Evolutionary conservation across 305 asterid genomes (phyloP).

Genomic region (Fraxinus greggii): DNA sequence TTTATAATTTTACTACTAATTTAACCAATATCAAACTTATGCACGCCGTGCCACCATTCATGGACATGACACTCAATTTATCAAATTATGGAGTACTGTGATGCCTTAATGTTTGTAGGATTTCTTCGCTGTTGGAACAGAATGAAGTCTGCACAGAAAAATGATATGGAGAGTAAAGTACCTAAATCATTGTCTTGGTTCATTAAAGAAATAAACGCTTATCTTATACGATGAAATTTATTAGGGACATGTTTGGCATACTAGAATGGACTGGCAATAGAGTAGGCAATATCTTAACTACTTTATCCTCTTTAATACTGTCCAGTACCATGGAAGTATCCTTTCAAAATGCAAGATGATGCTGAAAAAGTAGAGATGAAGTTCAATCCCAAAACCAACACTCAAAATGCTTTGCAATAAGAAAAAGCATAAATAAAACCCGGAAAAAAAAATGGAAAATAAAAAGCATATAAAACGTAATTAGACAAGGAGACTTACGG

Average conservation of each 20-base stretch:
- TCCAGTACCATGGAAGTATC: not conserved
- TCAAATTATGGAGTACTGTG: not conserved
- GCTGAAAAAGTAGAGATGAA: not conserved
- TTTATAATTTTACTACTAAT: not conserved
- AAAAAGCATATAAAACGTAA: not conserved
- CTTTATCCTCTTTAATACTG: not conserved
- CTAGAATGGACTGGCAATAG: not conserved
- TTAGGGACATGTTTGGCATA: not conserved
- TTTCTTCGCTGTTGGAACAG: not conserved
- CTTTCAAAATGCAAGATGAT: not conserved
- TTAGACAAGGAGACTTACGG: not conserved
- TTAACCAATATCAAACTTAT: not conserved
- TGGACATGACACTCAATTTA: not conserved
- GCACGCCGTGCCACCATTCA: not conserved
- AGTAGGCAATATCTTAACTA: not conserved
- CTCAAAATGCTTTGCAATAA: not conserved
- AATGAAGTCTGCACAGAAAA: slow-evolving; percentile 20
- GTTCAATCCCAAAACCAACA: not conserved
- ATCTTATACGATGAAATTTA: not conserved
- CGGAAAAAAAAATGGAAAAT: not conserved
- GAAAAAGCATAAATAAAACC: not conserved
- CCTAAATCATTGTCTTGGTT: not conserved
- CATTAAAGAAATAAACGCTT: not conserved
- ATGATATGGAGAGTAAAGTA: not conserved
- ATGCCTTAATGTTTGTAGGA: slow-evolving; percentile 6